Evolutionary conservation across 2,329 filamentous ascomycete species (phyloP), one percentile per base, ranked within the genome.

Genomic region (Talaromyces sp.): DNA sequence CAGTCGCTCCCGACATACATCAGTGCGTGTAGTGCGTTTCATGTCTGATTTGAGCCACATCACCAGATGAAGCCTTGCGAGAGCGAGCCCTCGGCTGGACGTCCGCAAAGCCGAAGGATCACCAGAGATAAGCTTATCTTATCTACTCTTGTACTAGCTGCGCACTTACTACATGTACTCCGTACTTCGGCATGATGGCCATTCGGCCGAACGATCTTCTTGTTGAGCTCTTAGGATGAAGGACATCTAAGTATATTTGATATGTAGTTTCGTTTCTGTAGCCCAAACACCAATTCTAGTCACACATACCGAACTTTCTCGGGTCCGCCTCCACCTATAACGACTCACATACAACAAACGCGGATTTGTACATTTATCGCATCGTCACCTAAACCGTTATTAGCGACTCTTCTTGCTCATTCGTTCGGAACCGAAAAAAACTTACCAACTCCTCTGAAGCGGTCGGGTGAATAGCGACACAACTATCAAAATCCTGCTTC

Each of bases 381-480:
- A 66, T 66, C 16, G 64, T 66, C 54, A 66, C 64, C 64, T 66
- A 43, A 58, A 58, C 2, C 10, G 1, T 41, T 3, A 11, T 59
- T 33, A 43, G 37, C 56, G 27, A 31, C 27, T 7, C 37, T 45
- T 41, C 22, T 27, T 22, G 27, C n/a, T 27, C 19, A 10, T 19
- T 10, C 9, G 16, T 9, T 19, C 16, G 6, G 16, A 31, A 31
- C 5, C 8, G 14, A 10, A 9, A 3, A 24, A 64, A 16, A 43
- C 64, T 62, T 41, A 91, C 89, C 77, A 92, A 74, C 79, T 92
- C 90, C 78, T 92, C 90, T 1, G 90, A 87, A 70, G 88, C 90
- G 13, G 90, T 92, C 22, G 90, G 90, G 78, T 92, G 90, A 70
- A 92, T 92, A 66, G 90, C 89, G 62, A 92, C 87, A 71, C 87